phyloP scores from a whole-genome alignment of 305 asterid species.

The Coffea humblotiana region DNA sequence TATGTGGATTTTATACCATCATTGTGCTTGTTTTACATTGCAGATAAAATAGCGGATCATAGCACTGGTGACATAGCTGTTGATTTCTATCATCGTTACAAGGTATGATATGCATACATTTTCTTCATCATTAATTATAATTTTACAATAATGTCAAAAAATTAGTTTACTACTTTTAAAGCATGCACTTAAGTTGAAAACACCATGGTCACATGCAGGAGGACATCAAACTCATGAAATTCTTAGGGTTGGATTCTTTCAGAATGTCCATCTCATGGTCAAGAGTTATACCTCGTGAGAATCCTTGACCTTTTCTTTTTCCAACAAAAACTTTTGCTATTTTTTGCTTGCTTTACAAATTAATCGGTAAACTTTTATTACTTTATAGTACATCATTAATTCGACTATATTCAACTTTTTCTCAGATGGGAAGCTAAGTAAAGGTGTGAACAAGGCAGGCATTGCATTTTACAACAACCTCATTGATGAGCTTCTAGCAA shows the following conservation, averaged over 20 bases:
- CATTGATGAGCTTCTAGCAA: constrained; percentile 7
- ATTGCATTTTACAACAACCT: constrained; percentile 15
- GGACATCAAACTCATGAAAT: constrained; percentile 5
- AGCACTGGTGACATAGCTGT: constrained; percentile 4
- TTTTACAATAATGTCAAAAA: not conserved
- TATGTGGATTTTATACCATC: too few relatives aligned
- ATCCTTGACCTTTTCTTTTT: not conserved
- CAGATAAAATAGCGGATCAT: constrained; percentile 10
- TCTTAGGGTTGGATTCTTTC: not conserved
- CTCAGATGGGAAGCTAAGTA: constrained; percentile 16
- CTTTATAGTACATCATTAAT: not conserved
- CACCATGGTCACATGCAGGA: not conserved
- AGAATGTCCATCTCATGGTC: constrained; percentile 16
- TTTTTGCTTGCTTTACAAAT: too few relatives aligned
- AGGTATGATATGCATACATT: not conserved
- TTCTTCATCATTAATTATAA: not conserved
- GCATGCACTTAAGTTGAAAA: not conserved
- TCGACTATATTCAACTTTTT: not conserved
- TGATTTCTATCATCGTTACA: constrained; percentile 6
- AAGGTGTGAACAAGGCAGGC: constrained; percentile 7
- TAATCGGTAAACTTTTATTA: not conserved
- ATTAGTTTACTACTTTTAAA: not conserved
- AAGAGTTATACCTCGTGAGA: constrained; percentile 11
- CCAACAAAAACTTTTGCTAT: not conserved
- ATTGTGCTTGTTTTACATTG: not conserved